Percentiles rank a stretch among this genome's conserved stretches.
Conservation (phyloP, 1,284 basidiomycete genomes). For the Boletus subluridellus region DNA sequence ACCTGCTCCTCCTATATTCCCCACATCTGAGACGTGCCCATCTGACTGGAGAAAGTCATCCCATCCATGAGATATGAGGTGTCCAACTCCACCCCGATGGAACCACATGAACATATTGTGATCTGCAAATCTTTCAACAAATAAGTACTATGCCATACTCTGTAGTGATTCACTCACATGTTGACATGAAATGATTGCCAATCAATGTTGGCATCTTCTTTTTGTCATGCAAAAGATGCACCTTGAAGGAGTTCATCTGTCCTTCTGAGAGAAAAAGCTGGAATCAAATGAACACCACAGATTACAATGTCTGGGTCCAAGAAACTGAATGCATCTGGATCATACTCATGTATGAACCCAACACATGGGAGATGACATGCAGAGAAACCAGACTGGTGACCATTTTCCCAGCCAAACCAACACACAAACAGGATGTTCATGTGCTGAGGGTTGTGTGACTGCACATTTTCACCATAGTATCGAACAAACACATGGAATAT, state of each 20-base stretch:
- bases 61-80: not conserved
- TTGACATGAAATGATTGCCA: constrained; percentile 3
- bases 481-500: not conserved
- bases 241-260: not conserved
- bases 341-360: not conserved
- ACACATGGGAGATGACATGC: not conserved
- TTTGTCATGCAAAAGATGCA: not conserved
- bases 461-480: not conserved
- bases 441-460: not conserved
- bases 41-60: not conserved
- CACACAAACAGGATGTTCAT: not conserved
- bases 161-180: not conserved
- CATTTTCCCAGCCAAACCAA: not conserved
- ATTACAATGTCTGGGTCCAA: not conserved
- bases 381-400: not conserved
- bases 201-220: not conserved
- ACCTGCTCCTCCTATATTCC: too few relatives aligned
- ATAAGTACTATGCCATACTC: not conserved
- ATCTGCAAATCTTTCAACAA: not conserved
- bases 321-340: constrained; percentile 1
- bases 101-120: constrained; percentile 8
- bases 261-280: not conserved
- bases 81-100: not conserved
- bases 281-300: not conserved
- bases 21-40: not conserved